Evolutionary conservation across 2,329 filamentous ascomycete genomes (phyloP).

Genomic region (Aspergillus neotritici): DNA sequence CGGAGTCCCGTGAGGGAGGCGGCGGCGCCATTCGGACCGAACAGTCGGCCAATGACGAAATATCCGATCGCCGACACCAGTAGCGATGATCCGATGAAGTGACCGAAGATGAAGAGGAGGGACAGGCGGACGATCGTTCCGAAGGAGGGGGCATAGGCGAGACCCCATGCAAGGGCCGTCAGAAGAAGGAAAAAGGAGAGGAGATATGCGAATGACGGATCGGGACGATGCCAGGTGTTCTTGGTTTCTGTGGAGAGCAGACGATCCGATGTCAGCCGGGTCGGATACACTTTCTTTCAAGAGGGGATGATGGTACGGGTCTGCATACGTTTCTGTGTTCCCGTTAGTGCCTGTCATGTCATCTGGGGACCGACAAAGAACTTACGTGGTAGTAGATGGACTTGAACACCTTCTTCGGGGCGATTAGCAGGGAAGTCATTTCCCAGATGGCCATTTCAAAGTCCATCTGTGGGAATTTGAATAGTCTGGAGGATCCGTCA

Average conservation of each 20-base stretch:
- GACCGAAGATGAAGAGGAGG: conserved; percentile 48
- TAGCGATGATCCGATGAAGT: conserved; percentile 58
- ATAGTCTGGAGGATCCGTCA: conserved; percentile 42
- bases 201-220: conserved; percentile 65
- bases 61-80: conserved; percentile 58
- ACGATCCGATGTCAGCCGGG: no score
- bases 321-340: conserved; percentile 38
- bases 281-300: no score
- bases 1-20: conserved; percentile 43
- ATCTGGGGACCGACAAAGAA: conserved; percentile 13
- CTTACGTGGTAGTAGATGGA: conserved; percentile 65
- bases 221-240: conserved; percentile 64
- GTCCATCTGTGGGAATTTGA: conserved; percentile 70
- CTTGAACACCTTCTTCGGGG: conserved; percentile 65
- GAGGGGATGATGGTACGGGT: no score
- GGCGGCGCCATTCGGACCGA: conserved; percentile 50
- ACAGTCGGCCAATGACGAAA: conserved; percentile 57
- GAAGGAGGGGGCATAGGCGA: conserved; percentile 48
- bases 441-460: conserved; percentile 70
- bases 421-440: conserved; percentile 62
- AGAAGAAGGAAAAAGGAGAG: conserved; percentile 60
- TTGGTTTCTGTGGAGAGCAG: conserved; percentile 52
- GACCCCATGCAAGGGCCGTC: conserved; percentile 54
- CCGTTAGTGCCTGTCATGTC: conserved; percentile 5
- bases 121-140: conserved; percentile 44